Evolutionary conservation across 305 asterid genomes (phyloP).

Genomic region (Galium porrigens): DNA sequence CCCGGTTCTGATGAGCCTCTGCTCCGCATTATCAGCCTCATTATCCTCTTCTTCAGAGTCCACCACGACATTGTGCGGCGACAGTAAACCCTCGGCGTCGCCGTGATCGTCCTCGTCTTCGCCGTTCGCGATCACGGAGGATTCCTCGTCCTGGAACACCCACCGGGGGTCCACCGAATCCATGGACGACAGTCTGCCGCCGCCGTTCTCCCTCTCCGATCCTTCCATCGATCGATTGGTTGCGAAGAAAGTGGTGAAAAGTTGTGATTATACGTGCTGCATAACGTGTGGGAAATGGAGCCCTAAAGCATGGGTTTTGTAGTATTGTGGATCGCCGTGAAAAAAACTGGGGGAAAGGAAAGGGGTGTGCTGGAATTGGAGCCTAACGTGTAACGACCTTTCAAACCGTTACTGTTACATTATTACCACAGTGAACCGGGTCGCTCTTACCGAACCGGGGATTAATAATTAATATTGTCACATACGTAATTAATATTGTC

Average conservation of each 20-base stretch:
- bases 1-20: constrained; percentile 84
- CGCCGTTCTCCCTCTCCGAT: constrained; percentile 51
- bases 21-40: constrained; percentile 39
- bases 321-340: constrained; percentile 1
- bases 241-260: not conserved
- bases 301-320: constrained; percentile 9
- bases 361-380: constrained; percentile 2
- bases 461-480: not conserved
- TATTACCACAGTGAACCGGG: not conserved
- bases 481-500: too few relatives aligned
- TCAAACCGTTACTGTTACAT: not conserved
- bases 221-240: constrained; percentile 30
- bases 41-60: constrained; percentile 61
- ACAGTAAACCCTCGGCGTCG: constrained; percentile 35
- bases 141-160: constrained; percentile 74
- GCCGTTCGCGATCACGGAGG: constrained; percentile 38
- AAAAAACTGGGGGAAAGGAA: not conserved
- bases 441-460: not conserved
- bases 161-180: constrained; percentile 91
- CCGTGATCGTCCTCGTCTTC: constrained; percentile 26
- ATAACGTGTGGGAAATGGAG: not conserved
- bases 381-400: constrained; percentile 2
- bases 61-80: constrained; percentile 27
- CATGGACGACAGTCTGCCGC: constrained; percentile 48
- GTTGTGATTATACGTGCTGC: not conserved